Evolutionary conservation across 1,284 basidiomycete species (phyloP), one percentile per base, ranked within the genome.

Genomic region (Melanopsichium pennsylvanicum): DNA sequence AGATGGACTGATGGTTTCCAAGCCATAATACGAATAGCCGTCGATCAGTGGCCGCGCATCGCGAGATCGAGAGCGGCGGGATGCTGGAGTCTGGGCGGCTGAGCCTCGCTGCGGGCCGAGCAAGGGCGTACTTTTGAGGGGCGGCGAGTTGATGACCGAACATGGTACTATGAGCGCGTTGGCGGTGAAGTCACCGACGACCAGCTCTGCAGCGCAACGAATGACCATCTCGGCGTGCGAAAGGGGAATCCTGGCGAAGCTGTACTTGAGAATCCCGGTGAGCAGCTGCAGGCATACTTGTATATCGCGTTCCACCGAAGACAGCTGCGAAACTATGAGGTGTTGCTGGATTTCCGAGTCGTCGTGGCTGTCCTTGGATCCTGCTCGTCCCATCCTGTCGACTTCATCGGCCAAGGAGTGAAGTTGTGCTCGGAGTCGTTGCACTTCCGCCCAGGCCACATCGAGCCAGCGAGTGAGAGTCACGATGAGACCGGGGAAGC

Each of bases 1-100:
- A 2, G 63, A 73, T 3, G 72, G 61, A 33, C 57, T 72, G 38
- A 69, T 67, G 31, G 51, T 56, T 35, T 80, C 75, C 27, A 78
- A 52, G 23, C 76, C 79, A 37, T 77, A 80, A 58, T 76, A 78
- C 23, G 76, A 75, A 60, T 75, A 80, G 35, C 77, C 75, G 11
- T 73, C 68, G 23, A 54, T 39, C 22, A 76, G 42, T n/a, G 76
- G 57, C 15, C 67, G 43, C 3, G 62, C 50, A 22, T 76, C 72
- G 19, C 60, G 67, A 5, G 72, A 75, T 12, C 68, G 67, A 11
- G 72, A 61, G 2, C 73, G 68, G 22, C 56, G 67, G 1, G 54
- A 50, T 10, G 63, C 52, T 12, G 62, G 41, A 11, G 54, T 42
- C 4, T 44, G 42, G 3, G 29, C 40, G 11, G 19, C 55, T 6